phyloP scores from a whole-genome alignment of 345 rosid species.

The Kandelia obovata region DNA sequence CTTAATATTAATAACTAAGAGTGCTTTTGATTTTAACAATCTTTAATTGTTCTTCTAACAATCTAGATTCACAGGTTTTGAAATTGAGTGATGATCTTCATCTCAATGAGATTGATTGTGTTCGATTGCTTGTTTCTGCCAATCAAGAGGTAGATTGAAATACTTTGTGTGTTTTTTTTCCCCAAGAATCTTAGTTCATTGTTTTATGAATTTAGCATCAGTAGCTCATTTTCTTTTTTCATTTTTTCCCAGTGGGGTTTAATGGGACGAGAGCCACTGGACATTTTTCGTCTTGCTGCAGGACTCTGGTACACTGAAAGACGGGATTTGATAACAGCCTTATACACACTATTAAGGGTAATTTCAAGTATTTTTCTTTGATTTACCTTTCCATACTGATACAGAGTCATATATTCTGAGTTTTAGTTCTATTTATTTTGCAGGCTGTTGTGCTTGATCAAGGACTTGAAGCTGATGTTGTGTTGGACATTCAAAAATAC shows the following conservation, averaged over 20 bases:
- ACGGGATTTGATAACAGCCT: conserved; percentile 70
- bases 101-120: conserved; percentile 85
- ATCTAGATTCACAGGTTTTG: conserved; percentile 46
- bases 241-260: conserved; percentile 58
- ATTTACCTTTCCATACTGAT: conserved; percentile 12
- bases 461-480: conserved; percentile 65
- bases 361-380: conserved; percentile 9
- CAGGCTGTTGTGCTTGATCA: conserved; percentile 94
- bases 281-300: conserved; percentile 81
- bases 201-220: neutral
- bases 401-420: neutral
- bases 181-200: neutral
- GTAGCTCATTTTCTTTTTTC: conserved; percentile 9
- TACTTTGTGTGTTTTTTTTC: neutral
- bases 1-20: too few relatives aligned
- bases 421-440: conserved; percentile 20
- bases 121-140: conserved; percentile 76
- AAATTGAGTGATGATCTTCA: conserved; percentile 86
- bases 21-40: too few relatives aligned
- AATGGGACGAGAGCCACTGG: conserved; percentile 75
- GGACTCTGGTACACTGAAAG: conserved; percentile 98
- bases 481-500: conserved; percentile 68
- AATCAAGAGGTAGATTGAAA: conserved; percentile 71
- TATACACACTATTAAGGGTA: conserved; percentile 79
- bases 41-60: too few relatives aligned